Conservation (phyloP, 2,329 filamentous ascomycete genomes). For the Daldinia sp. region DNA sequence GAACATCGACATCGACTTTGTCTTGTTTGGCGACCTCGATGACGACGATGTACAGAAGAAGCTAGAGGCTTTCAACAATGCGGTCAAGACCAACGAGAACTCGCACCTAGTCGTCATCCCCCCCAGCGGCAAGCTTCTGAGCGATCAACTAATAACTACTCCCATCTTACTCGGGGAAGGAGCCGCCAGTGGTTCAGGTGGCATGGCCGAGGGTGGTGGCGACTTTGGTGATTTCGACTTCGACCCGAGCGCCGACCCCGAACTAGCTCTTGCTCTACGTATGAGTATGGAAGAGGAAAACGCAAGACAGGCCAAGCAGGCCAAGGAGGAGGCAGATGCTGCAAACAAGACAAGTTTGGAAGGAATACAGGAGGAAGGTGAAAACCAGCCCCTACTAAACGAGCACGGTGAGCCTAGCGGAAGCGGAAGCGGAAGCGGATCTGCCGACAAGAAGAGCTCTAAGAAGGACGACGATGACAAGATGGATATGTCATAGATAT, state of each 20-base stretch:
- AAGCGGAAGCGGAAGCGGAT: slow-evolving; percentile 66
- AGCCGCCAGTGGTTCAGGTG: slow-evolving; percentile 63
- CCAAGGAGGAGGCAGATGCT: slow-evolving; percentile 75
- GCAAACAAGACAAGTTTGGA: slow-evolving; percentile 80
- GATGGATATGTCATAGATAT: slow-evolving; percentile 81
- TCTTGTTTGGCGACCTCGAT: slow-evolving; percentile 92
- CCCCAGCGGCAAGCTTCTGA: slow-evolving; percentile 89
- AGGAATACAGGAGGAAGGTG: slow-evolving; percentile 81
- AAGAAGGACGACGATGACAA: slow-evolving; percentile 71
- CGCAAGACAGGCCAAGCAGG: slow-evolving; percentile 87
- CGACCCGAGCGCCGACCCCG: slow-evolving; percentile 90
- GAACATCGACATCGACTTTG: slow-evolving; percentile 91
- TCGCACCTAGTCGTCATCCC: slow-evolving; percentile 91
- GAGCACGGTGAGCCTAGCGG: slow-evolving; percentile 72
- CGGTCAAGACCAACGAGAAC: slow-evolving; percentile 89
- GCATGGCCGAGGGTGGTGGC: slow-evolving; percentile 66
- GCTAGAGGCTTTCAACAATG: slow-evolving; percentile 90
- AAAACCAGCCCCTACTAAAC: slow-evolving; percentile 71
- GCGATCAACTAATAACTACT: slow-evolving; percentile 87
- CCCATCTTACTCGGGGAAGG: slow-evolving; percentile 89
- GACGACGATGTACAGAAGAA: slow-evolving; percentile 91
- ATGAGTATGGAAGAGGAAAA: slow-evolving; percentile 99
- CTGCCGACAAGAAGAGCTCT: slow-evolving; percentile 58
- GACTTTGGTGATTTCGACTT: slow-evolving; percentile 85
- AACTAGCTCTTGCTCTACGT: slow-evolving; percentile 89